These are phyloP conservation scores for Kwoniella shivajii DNA, from an alignment of 1,284 basidiomycete species.

Conservation along the genomic window DNA sequence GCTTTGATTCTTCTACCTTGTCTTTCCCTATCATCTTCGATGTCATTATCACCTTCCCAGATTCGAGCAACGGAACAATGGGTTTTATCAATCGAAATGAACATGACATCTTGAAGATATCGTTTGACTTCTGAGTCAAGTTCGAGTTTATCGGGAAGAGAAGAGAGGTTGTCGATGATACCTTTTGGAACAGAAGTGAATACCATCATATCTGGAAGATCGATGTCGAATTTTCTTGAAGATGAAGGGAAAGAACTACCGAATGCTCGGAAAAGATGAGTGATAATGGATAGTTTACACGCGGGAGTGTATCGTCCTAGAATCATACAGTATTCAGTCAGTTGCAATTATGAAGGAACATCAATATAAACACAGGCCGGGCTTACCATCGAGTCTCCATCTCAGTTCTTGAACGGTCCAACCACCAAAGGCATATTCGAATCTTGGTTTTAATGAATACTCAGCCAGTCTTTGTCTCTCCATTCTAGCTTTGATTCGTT, in stretches of 20 bases:
- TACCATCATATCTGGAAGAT: conserved; percentile 30
- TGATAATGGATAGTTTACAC: conserved; percentile 33
- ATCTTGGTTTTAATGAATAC: conserved; percentile 39
- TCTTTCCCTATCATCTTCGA: conserved; percentile 10
- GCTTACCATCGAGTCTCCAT: conserved; percentile 43
- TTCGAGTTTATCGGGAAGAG: conserved; percentile 22
- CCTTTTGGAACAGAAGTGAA: conserved; percentile 30
- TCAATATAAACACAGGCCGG: too few species aligned
- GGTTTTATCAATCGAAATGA: conserved; percentile 19
- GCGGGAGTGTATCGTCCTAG: conserved; percentile 41
- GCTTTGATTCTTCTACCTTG: conserved; percentile 26
- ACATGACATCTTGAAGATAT: conserved; percentile 28
- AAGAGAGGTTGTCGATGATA: conserved; percentile 21
- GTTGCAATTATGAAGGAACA: neutral
- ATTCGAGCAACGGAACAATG: conserved; percentile 18
- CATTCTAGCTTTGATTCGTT: conserved; percentile 23
- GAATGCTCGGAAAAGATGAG: conserved; percentile 34
- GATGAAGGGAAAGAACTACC: conserved; percentile 32
- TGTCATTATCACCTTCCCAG: conserved; percentile 10
- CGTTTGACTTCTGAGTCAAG: conserved; percentile 19
- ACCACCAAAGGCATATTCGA: conserved; percentile 40
- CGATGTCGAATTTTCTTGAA: conserved; percentile 17
- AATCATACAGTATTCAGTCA: neutral
- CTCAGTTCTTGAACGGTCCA: conserved; percentile 35
- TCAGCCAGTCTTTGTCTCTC: conserved; percentile 38